Percentiles rank a stretch among this genome's conserved stretches.
These are phyloP conservation scores for Panaeolus cyanescens DNA, from an alignment of 768 basidiomycete genomes.

Conservation along the genomic window DNA sequence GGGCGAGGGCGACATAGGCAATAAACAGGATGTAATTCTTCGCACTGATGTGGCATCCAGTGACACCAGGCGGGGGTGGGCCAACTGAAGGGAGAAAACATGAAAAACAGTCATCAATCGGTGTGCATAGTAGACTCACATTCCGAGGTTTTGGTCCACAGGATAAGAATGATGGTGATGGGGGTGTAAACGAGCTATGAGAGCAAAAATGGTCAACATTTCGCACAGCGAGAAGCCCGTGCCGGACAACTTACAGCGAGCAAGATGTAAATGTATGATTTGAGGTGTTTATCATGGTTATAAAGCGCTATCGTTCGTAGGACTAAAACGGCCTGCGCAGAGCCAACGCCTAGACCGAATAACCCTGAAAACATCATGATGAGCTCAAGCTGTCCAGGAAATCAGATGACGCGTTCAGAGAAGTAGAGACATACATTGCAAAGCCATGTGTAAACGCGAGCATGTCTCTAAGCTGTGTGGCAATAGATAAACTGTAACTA, in stretches of 20 bases:
- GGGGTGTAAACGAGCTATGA: neutral
- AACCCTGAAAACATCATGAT: neutral
- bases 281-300: neutral
- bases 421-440: neutral
- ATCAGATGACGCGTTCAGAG: neutral
- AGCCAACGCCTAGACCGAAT: neutral
- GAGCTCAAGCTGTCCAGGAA: neutral
- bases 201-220: neutral
- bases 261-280: neutral
- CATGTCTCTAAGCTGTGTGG: neutral
- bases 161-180: neutral
- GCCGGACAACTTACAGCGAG: neutral
- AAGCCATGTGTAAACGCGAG: neutral
- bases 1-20: neutral
- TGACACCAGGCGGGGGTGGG: neutral
- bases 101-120: neutral
- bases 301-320: neutral
- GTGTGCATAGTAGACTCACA: neutral
- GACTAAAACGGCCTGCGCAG: neutral
- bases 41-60: neutral
- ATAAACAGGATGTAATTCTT: neutral
- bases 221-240: neutral
- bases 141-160: neutral
- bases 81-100: neutral
- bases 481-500: neutral